Conservation (phyloP, 208 protist genomes). For the Trypanosoma melophagium region DNA sequence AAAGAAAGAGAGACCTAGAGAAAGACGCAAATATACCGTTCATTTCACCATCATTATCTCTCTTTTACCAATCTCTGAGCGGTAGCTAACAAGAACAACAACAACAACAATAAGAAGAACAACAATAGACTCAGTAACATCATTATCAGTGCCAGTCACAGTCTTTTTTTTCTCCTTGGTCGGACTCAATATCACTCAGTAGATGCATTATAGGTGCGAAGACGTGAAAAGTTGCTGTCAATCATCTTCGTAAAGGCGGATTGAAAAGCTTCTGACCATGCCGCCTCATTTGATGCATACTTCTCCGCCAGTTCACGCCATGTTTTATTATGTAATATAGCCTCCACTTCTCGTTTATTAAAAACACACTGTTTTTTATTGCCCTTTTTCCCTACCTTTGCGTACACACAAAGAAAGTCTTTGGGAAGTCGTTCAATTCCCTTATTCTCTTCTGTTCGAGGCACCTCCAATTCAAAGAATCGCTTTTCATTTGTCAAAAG, state of each 20-base stretch:
- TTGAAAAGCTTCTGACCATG: slow-evolving; percentile 64
- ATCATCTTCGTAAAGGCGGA: slow-evolving; percentile 82
- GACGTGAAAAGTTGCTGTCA: slow-evolving; percentile 71
- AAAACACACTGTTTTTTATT: slow-evolving; percentile 60
- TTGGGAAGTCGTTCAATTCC: slow-evolving; percentile 51
- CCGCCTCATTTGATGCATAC: slow-evolving; percentile 59
- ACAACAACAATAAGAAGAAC: neutral
- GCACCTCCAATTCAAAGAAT: slow-evolving; percentile 53
- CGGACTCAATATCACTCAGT: neutral
- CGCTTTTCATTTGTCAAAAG: slow-evolving; percentile 66
- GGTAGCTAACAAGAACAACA: no score
- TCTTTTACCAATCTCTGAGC: no score
- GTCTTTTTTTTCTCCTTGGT: neutral
- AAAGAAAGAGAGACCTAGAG: neutral
- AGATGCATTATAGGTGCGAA: slow-evolving; percentile 46
- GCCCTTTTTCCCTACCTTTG: slow-evolving; percentile 29
- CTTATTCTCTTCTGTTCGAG: slow-evolving; percentile 75
- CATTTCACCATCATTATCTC: no score
- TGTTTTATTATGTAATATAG: slow-evolving; percentile 44
- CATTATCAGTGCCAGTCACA: neutral
- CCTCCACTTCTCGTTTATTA: slow-evolving; percentile 62
- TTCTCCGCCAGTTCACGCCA: slow-evolving; percentile 54
- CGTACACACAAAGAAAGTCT: slow-evolving; percentile 57
- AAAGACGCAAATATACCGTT: no score
- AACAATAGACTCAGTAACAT: neutral